phyloP scores from a whole-genome alignment of 345 rosid species.

The Melaleuca quinquenervia region DNA sequence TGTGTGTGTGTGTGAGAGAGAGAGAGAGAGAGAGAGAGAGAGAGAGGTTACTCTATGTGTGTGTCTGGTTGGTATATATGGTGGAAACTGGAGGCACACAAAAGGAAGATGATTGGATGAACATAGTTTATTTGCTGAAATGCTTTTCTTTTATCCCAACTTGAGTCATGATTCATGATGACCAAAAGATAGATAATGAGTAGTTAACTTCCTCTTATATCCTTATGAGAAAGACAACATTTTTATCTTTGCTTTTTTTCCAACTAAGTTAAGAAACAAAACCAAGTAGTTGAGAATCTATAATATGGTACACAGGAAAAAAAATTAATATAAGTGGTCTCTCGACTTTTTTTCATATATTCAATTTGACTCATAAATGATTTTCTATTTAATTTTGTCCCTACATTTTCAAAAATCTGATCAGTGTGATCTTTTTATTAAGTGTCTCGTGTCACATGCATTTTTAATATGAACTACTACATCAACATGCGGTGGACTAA shows the following conservation, averaged over 20 bases:
- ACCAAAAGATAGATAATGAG: not conserved
- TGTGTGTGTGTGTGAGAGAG: too few species aligned
- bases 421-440: not conserved
- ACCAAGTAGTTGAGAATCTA: not conserved
- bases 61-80: constrained; percentile 17
- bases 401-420: not conserved
- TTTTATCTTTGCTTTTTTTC: not conserved
- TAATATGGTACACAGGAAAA: not conserved
- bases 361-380: not conserved
- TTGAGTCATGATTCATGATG: not conserved
- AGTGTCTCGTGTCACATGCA: not conserved
- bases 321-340: not conserved
- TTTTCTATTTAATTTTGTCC: not conserved
- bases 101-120: constrained; percentile 35
- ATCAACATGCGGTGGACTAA: not conserved
- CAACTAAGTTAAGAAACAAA: not conserved
- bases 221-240: not conserved
- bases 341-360: not conserved
- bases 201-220: not conserved
- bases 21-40: too few species aligned
- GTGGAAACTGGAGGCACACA: constrained; percentile 38
- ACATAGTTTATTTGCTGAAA: constrained; percentile 18
- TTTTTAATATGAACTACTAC: not conserved
- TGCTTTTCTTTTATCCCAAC: constrained; percentile 9
- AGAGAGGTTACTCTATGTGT: not conserved